These are phyloP conservation scores for Sclerotinia subarctica DNA, from an alignment of 2,329 filamentous ascomycete species.

Conservation along the genomic window DNA sequence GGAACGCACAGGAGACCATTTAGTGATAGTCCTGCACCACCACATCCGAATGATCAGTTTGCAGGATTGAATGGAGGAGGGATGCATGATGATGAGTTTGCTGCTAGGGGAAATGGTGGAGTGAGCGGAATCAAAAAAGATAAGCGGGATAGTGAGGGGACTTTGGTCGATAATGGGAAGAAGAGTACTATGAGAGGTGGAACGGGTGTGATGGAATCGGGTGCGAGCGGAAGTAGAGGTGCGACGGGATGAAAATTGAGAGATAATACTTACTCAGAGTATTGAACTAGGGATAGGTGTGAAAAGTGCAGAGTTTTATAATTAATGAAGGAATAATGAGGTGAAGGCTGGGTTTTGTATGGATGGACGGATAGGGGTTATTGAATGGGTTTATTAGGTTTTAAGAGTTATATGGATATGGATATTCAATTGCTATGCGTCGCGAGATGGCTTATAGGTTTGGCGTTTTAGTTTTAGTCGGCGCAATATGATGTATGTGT, in stretches of 20 bases:
- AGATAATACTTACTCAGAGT: neutral
- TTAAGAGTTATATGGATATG: neutral
- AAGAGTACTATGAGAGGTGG: neutral
- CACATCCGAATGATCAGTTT: slow-evolving; percentile 32
- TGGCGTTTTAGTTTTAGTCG: neutral
- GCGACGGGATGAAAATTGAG: neutral
- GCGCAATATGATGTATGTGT: too few species aligned
- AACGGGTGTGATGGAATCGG: neutral
- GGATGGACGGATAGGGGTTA: neutral
- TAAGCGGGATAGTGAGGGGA: neutral
- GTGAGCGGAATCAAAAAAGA: neutral
- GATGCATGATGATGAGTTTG: slow-evolving; percentile 8
- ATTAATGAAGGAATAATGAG: neutral
- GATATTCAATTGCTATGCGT: neutral
- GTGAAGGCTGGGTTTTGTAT: neutral
- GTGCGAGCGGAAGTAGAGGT: neutral
- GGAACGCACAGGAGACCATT: slow-evolving; percentile 20
- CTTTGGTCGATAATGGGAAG: slow-evolving; percentile 3
- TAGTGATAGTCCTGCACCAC: slow-evolving; percentile 25
- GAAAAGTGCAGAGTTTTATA: neutral
- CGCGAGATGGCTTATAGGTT: neutral
- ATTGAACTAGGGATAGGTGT: neutral
- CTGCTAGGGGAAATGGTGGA: neutral
- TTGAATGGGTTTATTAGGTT: neutral
- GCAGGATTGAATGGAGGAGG: neutral